These are phyloP conservation scores for Rhypophila decipiens DNA, from an alignment of 495 filamentous ascomycete species.

Conservation along the genomic window DNA sequence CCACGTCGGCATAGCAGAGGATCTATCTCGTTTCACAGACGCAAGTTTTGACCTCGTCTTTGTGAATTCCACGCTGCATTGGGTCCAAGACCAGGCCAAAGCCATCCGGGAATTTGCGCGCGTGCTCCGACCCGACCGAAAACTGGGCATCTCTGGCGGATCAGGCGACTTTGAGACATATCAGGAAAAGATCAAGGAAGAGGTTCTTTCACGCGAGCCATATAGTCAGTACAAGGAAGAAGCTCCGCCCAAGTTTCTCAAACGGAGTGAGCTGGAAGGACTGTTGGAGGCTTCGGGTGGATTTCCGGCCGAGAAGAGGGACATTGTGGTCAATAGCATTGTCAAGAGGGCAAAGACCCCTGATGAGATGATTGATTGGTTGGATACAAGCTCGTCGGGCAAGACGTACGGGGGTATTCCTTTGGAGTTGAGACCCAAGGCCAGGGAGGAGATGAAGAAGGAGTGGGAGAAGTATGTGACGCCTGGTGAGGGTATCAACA, in stretches of 20 bases:
- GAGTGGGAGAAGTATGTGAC: conserved; percentile 13
- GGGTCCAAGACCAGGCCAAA: conserved; percentile 9
- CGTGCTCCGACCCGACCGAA: neutral
- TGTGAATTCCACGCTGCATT: conserved; percentile 15
- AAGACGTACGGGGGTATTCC: conserved; percentile 17
- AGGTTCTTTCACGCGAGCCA: neutral
- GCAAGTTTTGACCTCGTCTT: conserved; percentile 11
- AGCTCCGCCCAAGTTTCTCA: neutral
- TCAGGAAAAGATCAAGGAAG: neutral
- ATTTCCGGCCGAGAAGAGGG: neutral
- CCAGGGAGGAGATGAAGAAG: conserved; percentile 14
- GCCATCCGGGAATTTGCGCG: neutral
- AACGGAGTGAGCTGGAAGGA: neutral
- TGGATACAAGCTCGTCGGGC: conserved; percentile 17
- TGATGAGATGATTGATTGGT: conserved; percentile 12
- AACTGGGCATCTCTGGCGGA: neutral
- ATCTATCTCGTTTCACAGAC: conserved; percentile 9
- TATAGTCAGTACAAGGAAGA: neutral
- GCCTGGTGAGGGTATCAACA: conserved; percentile 9
- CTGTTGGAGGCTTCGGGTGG: neutral
- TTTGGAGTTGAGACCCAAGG: conserved; percentile 7
- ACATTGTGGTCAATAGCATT: neutral
- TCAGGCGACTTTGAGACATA: neutral
- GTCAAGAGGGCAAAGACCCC: neutral
- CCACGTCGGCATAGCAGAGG: conserved; percentile 9